phyloP scores from a whole-genome alignment of 805 yeast genomes.

The Cyberlindnera bimundalis region DNA sequence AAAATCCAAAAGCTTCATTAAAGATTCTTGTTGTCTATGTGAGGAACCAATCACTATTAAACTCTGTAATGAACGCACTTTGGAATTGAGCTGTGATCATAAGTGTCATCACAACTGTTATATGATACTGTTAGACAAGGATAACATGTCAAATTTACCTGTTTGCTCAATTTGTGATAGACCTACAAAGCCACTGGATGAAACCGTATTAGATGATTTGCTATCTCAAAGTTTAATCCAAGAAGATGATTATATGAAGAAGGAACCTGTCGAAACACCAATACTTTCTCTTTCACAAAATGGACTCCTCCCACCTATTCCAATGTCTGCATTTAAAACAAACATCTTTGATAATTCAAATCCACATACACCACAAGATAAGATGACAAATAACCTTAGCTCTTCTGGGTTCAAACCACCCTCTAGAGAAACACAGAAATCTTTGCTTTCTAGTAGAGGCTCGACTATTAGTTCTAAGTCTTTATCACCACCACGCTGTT shows the following conservation, averaged over 20 bases:
- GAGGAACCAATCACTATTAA: slow-evolving; percentile 38
- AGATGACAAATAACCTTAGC: slow-evolving; percentile 19
- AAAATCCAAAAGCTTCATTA: slow-evolving; percentile 18
- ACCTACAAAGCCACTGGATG: slow-evolving; percentile 27
- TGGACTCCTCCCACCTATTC: slow-evolving; percentile 13
- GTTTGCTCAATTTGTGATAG: slow-evolving; percentile 28
- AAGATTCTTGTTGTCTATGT: slow-evolving; percentile 41
- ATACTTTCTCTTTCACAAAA: slow-evolving; percentile 1
- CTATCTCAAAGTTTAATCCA: slow-evolving; percentile 13
- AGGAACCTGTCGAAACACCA: background rate
- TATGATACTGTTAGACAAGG: slow-evolving; percentile 28
- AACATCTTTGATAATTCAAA: slow-evolving; percentile 6
- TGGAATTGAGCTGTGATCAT: slow-evolving; percentile 43
- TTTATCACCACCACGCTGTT: slow-evolving; percentile 6
- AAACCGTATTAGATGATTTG: slow-evolving; percentile 28
- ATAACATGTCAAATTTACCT: slow-evolving; percentile 22
- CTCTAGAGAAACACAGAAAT: background rate
- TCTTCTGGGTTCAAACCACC: slow-evolving; percentile 15
- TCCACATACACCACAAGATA: slow-evolving; percentile 25
- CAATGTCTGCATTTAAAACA: slow-evolving; percentile 18
- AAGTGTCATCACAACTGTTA: slow-evolving; percentile 44
- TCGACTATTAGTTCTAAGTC: background rate
- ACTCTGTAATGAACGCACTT: slow-evolving; percentile 40
- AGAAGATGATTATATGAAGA: background rate
- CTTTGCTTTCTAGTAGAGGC: background rate